These are phyloP conservation scores for Boletus sp. DNA, from an alignment of 1,284 basidiomycete species.

Conservation along the genomic window DNA sequence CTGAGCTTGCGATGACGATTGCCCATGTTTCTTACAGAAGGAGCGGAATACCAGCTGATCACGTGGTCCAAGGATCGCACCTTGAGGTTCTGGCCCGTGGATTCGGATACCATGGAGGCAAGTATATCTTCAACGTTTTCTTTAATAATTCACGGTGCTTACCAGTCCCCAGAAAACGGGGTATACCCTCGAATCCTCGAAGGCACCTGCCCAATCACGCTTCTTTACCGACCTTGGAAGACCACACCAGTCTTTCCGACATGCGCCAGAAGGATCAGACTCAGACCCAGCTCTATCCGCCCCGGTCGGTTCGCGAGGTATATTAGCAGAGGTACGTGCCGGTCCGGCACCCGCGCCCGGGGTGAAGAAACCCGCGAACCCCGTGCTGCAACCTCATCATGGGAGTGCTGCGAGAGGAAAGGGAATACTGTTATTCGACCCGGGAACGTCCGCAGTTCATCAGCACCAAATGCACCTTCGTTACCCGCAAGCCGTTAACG, in stretches of 20 bases:
- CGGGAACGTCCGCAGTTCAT: conserved; percentile 13
- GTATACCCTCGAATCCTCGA: conserved; percentile 25
- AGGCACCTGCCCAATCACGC: conserved; percentile 29
- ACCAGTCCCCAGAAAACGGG: conserved; percentile 43
- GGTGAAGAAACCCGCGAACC: conserved; percentile 27
- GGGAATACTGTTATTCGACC: conserved; percentile 26
- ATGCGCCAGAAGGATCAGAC: conserved; percentile 41
- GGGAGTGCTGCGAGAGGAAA: conserved; percentile 39
- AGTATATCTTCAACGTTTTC: not conserved
- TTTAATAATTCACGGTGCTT: not conserved
- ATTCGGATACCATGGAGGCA: conserved; percentile 68
- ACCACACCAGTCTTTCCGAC: conserved; percentile 45
- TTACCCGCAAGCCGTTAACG: conserved; percentile 16
- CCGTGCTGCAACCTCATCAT: conserved; percentile 36
- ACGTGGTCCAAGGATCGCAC: conserved; percentile 98
- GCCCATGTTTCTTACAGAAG: conserved; percentile 38
- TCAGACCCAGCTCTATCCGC: conserved; percentile 53
- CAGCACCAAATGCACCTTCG: conserved; percentile 20
- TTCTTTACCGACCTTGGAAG: conserved; percentile 18
- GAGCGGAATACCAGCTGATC: conserved; percentile 86
- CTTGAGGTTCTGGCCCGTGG: conserved; percentile 89
- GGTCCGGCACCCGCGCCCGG: conserved; percentile 40
- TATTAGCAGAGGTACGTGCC: conserved; percentile 68
- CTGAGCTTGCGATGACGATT: not conserved
- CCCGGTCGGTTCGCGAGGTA: conserved; percentile 62